Conservation (phyloP, 78 protist species). For the Protostelium mycophagum region DNA sequence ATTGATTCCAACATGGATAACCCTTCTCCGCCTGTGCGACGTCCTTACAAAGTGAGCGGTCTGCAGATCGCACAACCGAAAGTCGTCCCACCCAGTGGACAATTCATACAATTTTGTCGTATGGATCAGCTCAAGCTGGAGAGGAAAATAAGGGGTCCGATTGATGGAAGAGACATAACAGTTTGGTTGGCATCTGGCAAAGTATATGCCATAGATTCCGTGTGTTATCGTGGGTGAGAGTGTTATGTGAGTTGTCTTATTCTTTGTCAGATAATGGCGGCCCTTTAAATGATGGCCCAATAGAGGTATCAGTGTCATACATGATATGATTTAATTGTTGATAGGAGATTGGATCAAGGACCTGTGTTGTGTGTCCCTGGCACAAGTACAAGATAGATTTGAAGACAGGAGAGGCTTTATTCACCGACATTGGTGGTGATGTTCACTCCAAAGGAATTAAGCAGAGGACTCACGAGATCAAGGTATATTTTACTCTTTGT, state of each 20-base stretch:
- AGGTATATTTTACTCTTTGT: neutral
- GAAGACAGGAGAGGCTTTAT: neutral
- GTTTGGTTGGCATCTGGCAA: neutral
- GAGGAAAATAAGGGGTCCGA: neutral
- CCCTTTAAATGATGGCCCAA: neutral
- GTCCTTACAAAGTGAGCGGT: too few relatives aligned
- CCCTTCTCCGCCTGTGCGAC: too few relatives aligned
- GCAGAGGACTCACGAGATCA: neutral
- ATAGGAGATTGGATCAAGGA: neutral
- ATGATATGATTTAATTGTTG: neutral
- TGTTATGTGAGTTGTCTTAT: neutral
- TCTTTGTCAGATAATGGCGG: neutral
- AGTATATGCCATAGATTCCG: neutral
- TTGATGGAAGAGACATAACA: neutral
- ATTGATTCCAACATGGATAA: too few relatives aligned
- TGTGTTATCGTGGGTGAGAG: neutral
- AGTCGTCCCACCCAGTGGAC: neutral
- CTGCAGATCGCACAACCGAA: neutral
- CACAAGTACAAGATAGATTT: neutral
- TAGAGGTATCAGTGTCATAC: neutral
- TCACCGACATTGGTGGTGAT: neutral
- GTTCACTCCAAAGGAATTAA: neutral
- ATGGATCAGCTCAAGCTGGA: neutral
- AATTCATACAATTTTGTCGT: neutral
- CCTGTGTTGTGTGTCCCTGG: neutral